phyloP scores from a whole-genome alignment of 1,284 basidiomycete genomes.

The Ceratobasidium sp. region DNA sequence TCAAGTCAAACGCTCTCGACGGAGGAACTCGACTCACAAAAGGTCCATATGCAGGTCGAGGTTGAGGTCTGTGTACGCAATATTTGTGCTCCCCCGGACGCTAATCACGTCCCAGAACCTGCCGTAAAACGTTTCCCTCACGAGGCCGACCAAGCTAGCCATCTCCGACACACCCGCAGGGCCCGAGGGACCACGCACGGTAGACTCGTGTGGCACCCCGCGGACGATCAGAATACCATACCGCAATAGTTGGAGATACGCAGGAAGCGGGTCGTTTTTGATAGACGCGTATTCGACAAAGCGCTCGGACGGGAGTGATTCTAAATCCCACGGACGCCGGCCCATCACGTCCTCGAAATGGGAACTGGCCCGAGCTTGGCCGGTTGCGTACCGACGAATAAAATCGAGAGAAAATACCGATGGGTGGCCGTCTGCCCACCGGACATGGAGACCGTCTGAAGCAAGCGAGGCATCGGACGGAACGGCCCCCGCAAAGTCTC shows the following conservation, averaged over 20 bases:
- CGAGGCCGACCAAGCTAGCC: slow-evolving; percentile 70
- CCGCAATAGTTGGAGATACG: slow-evolving; percentile 52
- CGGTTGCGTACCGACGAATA: slow-evolving; percentile 54
- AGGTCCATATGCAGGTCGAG: slow-evolving; percentile 93
- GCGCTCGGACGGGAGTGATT: neutral
- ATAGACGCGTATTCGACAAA: slow-evolving; percentile 13
- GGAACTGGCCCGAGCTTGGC: slow-evolving; percentile 40
- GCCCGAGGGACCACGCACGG: slow-evolving; percentile 54
- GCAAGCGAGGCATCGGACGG: neutral
- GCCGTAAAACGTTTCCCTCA: slow-evolving; percentile 91
- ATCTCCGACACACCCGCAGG: slow-evolving; percentile 70
- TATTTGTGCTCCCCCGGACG: slow-evolving; percentile 77
- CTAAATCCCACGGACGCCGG: slow-evolving; percentile 52
- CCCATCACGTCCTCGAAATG: slow-evolving; percentile 48
- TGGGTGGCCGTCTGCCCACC: slow-evolving; percentile 45
- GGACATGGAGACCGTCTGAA: neutral
- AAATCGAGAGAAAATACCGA: slow-evolving; percentile 58
- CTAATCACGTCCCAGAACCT: slow-evolving; percentile 88
- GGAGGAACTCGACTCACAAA: slow-evolving; percentile 60
- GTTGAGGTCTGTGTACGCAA: slow-evolving; percentile 92
- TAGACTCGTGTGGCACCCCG: slow-evolving; percentile 63
- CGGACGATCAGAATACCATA: slow-evolving; percentile 60
- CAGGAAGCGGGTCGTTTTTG: slow-evolving; percentile 45
- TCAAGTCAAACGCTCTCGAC: slow-evolving; percentile 17
- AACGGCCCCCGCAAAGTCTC: slow-evolving; percentile 41